Evolutionary conservation across 768 basidiomycete genomes (phyloP).

Genomic region (Agrocybe chaxingu): DNA sequence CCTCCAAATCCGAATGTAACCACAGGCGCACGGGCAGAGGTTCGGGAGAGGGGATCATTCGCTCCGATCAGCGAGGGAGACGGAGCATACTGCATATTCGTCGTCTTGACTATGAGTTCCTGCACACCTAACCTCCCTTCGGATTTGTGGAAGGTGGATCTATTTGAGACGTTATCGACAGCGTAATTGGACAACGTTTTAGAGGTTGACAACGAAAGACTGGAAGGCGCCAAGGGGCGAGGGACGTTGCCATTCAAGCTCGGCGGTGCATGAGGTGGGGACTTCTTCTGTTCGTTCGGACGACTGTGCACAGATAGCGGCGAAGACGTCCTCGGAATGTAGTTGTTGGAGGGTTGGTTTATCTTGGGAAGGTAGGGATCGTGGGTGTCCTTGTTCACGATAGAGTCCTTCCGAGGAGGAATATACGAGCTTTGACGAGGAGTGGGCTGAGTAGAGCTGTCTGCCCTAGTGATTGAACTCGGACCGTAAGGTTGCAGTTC

Average conservation of each 20-base stretch:
- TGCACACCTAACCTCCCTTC: conserved; percentile 20
- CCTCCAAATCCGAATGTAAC: conserved; percentile 95
- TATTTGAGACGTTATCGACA: conserved; percentile 9
- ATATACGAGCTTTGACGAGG: conserved; percentile 13
- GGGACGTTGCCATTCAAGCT: conserved; percentile 8
- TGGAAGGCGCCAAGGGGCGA: conserved; percentile 3
- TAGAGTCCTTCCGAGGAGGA: conserved; percentile 9
- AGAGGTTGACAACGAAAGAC: not conserved
- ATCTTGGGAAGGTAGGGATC: conserved; percentile 36
- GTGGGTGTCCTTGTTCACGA: conserved; percentile 15
- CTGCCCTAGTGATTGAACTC: not conserved
- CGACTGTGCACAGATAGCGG: conserved; percentile 25
- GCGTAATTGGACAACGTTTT: not conserved
- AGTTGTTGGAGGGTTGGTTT: conserved; percentile 15
- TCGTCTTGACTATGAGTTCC: conserved; percentile 33
- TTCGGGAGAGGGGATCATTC: conserved; percentile 79
- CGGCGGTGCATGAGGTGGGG: not conserved
- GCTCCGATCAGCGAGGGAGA: conserved; percentile 80
- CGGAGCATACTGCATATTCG: conserved; percentile 68
- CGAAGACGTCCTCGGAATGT: conserved; percentile 29
- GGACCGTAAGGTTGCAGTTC: conserved; percentile 3
- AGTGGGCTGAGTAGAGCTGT: not conserved
- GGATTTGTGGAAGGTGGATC: conserved; percentile 5
- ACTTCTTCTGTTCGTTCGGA: conserved; percentile 16
- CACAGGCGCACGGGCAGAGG: conserved; percentile 70